A percentile compares a stretch with the other conserved stretches of the same genome.
Evolutionary conservation across 2,329 filamentous ascomycete genomes (phyloP).

Genomic region (Teratosphaeria viscida): DNA sequence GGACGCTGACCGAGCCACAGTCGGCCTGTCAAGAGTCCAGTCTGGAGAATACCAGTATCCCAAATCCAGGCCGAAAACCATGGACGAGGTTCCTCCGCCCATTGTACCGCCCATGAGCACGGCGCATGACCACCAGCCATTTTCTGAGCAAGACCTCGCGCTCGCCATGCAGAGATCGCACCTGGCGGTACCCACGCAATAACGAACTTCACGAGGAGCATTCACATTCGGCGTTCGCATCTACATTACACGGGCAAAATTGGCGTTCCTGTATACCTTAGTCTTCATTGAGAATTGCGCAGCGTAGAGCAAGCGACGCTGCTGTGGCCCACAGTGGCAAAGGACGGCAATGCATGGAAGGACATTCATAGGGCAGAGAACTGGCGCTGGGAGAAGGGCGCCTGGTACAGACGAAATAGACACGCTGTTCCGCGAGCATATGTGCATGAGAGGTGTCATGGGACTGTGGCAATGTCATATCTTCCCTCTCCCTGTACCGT

Average conservation of each 20-base stretch:
- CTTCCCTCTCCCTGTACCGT: neutral
- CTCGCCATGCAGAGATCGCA: constrained; percentile 33
- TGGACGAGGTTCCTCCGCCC: constrained; percentile 9
- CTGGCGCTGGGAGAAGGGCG: neutral
- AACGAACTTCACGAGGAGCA: neutral
- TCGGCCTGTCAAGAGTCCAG: constrained; percentile 26
- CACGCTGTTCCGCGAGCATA: neutral
- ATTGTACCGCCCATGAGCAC: constrained; percentile 20
- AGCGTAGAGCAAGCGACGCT: neutral
- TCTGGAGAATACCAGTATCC: constrained; percentile 13
- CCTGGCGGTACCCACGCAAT: constrained; percentile 19
- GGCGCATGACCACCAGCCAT: constrained; percentile 28
- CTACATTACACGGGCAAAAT: too few relatives aligned
- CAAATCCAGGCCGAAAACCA: neutral
- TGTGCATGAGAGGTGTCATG: neutral
- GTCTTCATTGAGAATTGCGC: neutral
- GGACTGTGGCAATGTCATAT: neutral
- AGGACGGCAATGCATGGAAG: neutral
- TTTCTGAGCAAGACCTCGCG: constrained; percentile 36
- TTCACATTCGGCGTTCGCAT: neutral
- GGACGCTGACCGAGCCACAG: constrained; percentile 10
- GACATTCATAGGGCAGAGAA: neutral
- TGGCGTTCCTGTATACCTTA: neutral
- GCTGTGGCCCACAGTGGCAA: neutral
- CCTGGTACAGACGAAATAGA: neutral